Evolutionary conservation across 192 early-diverging fungal genomes (phyloP).

Genomic region (Gryganskiella cystojenkinii): DNA sequence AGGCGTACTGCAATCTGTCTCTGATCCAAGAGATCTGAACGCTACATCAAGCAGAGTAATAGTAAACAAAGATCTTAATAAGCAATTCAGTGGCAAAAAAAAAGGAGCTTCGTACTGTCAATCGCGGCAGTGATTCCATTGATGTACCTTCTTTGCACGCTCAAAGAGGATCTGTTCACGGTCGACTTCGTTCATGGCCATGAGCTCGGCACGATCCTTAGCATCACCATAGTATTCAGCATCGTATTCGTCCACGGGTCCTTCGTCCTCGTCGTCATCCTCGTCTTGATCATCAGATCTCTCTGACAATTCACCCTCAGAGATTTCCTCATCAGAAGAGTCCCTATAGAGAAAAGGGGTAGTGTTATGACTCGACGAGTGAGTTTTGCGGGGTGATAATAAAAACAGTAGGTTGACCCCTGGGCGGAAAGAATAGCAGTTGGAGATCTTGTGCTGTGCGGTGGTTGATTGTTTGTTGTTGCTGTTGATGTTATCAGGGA

Average conservation of each 20-base stretch:
- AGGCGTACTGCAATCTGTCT: constrained; percentile 45
- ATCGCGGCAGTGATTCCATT: too few species aligned
- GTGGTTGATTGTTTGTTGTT: too few species aligned
- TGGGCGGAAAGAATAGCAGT: not conserved
- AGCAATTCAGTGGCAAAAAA: not conserved
- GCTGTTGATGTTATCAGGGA: too few species aligned
- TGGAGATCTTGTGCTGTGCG: not conserved
- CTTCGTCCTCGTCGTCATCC: constrained; percentile 66
- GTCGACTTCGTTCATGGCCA: constrained; percentile 76
- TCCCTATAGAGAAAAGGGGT: constrained; percentile 9
- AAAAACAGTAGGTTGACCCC: not conserved
- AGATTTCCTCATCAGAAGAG: constrained; percentile 55
- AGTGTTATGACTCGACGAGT: too few species aligned
- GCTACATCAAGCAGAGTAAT: constrained; percentile 8
- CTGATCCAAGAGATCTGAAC: constrained; percentile 33
- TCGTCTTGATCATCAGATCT: constrained; percentile 54
- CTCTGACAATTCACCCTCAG: constrained; percentile 40
- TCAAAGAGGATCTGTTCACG: constrained; percentile 82
- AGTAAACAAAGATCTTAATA: too few species aligned
- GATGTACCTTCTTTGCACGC: constrained; percentile 70
- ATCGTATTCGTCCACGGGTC: constrained; percentile 75
- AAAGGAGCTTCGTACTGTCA: not conserved
- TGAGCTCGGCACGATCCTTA: constrained; percentile 67
- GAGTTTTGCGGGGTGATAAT: too few species aligned
- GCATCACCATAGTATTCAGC: constrained; percentile 79